A percentile compares a stretch with the other conserved stretches of the same genome.
phyloP scores from a whole-genome alignment of 1,139 yeast species.

The Yamadazyma membranifaciens region DNA sequence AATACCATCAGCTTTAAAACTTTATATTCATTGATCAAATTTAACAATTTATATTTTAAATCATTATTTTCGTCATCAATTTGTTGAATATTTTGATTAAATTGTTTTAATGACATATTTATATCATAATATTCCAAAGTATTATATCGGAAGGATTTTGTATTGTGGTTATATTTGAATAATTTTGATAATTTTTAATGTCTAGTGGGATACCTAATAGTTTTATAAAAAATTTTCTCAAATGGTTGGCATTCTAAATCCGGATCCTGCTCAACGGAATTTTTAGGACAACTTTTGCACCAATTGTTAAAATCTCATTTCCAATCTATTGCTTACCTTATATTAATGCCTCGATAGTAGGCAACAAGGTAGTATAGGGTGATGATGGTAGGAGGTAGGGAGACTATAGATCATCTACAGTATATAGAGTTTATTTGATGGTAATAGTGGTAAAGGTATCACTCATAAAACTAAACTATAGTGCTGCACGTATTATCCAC shows the following conservation, averaged over 20 bases:
- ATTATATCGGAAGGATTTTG: background rate
- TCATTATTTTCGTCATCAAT: conserved; percentile 37
- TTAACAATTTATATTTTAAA: conserved; percentile 35
- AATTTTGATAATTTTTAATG: conserved; percentile 1
- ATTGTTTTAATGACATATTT: conserved; percentile 4
- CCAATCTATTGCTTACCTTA: background rate
- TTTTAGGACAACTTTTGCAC: conserved; percentile 6
- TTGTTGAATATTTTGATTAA: conserved; percentile 22
- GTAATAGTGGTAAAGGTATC: no score
- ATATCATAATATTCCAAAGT: no score
- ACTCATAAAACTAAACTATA: no score
- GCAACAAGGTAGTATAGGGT: background rate
- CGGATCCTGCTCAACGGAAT: conserved; percentile 5
- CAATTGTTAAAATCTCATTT: conserved; percentile 6
- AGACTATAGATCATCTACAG: no score
- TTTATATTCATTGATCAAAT: conserved; percentile 44
- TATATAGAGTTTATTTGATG: no score
- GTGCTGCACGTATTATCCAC: background rate
- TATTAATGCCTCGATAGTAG: no score
- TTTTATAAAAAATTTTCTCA: conserved; percentile 5
- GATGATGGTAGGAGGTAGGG: background rate
- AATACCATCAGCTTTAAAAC: conserved; percentile 33
- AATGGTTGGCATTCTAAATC: conserved; percentile 6
- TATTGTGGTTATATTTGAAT: background rate
- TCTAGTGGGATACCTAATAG: background rate